Conservation (phyloP, 2,329 filamentous ascomycete species). For the Hymenoscyphus scutula region DNA sequence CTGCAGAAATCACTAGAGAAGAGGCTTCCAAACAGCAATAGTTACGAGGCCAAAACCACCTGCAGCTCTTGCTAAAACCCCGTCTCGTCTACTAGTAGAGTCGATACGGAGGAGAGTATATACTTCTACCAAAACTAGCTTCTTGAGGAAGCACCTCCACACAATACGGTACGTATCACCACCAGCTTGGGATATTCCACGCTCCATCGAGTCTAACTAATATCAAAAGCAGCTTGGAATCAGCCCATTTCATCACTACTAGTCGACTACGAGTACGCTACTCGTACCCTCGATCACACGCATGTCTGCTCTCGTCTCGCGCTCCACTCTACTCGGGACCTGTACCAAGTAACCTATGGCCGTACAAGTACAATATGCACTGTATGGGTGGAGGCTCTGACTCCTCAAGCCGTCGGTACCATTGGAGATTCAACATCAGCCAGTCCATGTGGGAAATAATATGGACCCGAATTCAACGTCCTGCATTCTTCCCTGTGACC, state of each 20-base stretch:
- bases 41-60: too few species aligned
- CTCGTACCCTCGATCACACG: too few species aligned
- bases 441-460: not conserved
- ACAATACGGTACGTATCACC: not conserved
- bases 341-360: not conserved
- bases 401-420: not conserved
- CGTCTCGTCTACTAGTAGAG: too few species aligned
- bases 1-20: not conserved
- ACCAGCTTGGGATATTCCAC: not conserved
- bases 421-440: not conserved
- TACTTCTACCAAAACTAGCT: too few species aligned
- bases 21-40: too few species aligned
- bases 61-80: too few species aligned
- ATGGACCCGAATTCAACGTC: not conserved
- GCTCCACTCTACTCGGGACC: not conserved
- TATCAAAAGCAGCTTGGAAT: not conserved
- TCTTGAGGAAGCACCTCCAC: too few species aligned
- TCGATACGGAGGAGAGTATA: too few species aligned
- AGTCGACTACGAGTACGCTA: not conserved
- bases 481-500: constrained; percentile 4
- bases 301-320: too few species aligned
- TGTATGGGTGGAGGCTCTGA: not conserved
- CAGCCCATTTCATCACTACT: not conserved
- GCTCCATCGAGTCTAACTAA: not conserved
- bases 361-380: not conserved